Evolutionary conservation across 1,139 yeast genomes (phyloP), one percentile per base, ranked within the genome.

Genomic region (Hyphopichia burtonii): DNA sequence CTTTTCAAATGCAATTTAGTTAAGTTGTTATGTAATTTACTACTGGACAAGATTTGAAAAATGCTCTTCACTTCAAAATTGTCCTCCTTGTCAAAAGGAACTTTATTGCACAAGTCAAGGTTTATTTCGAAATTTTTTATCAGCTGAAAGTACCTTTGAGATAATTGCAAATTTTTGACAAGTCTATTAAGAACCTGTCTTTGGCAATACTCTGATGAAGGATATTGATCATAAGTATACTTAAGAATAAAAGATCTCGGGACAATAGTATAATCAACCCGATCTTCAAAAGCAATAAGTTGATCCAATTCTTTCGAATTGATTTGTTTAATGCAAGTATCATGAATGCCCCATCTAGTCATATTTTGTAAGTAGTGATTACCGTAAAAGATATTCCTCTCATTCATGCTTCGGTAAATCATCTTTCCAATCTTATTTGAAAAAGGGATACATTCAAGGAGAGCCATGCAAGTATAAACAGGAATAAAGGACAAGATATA

Each of bases 101-200:
- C 18, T 41, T 48, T 48, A 36, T 53, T 52, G 25, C 45, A 45
- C 14, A 53, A 37, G 42, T 53, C 56, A 15, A 53, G 39, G 6
- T 49, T 44, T 4, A 53, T 36, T 38, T 53, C 58, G 18, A 51
- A 40, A 20, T 19, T 41, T 20, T 33, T 33, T 23, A 44, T 30
- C 28, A 33, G 42, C 17, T 28, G 19, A 14, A 53, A 46, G 22
- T 45, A 45, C 16, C 44, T 22, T 3, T 17, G 11, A 4, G 44
- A 43, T 30, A 20, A 34, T 1, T 19, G 11, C 32, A 43, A 43
- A 4, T 23, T 25, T 10, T 30, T 20, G 2, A 30, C 17, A 12
- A 25, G 28, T 10, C 4, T 25, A 25, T 25, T 25, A 12, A 25
- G 28, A 9, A 25, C 28, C 11, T 25, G 12, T 11, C 28, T 5